Base-by-base conservation (phyloP, 2,329 filamentous ascomycete genomes). In the Delphinella strobiligena region DNA sequence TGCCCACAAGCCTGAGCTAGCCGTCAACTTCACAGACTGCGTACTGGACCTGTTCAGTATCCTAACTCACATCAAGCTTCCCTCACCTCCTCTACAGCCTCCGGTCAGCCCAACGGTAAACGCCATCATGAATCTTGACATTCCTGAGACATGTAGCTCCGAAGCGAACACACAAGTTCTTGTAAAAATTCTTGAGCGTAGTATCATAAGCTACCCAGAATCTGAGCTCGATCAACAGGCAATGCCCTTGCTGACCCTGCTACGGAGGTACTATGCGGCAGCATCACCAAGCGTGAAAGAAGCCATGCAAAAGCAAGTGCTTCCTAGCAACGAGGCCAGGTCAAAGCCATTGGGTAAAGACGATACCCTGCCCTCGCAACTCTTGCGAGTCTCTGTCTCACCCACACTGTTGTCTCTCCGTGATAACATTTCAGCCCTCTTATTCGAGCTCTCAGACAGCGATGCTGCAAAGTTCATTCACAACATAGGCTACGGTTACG, bases 401-500 rank as follows among this genome's bases (percentile, higher is more conserved):
- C 74, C 87, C 0, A 61, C 76, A 32, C 73, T 82, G 1, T 76
- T 84, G 0, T 77, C 79, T 30, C 65, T 94, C 3, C 76, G 86
- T 14, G 77, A 82, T 34, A 74, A 75, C 14, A 80, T 93, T 38
- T 83, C 82, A 0, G 71, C 80, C 19, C 68, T 98, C 17, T 73
- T 95, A 45, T 98, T 93, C 56, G 82, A 93, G 47, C 69, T 96
- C 19, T 94, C 87, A 0, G 81, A 80, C 47, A 82, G 79, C 50
- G 79, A 95, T 51, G 75, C 88, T 0, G 73, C 72, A 12, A 81
- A 71, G 19, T 91, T 95, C 53, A 82, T 96, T 1, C 72, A 83
- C 37, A 95, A 95, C 49, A 84, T 98, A 10, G 91, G 91, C 0
- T 98, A 94, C 55, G 91, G 91, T 0, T 94, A 84, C 54, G 91